phyloP scores from a whole-genome alignment of 2,329 filamentous ascomycete genomes.

The Drechslerella stenobrocha region DNA sequence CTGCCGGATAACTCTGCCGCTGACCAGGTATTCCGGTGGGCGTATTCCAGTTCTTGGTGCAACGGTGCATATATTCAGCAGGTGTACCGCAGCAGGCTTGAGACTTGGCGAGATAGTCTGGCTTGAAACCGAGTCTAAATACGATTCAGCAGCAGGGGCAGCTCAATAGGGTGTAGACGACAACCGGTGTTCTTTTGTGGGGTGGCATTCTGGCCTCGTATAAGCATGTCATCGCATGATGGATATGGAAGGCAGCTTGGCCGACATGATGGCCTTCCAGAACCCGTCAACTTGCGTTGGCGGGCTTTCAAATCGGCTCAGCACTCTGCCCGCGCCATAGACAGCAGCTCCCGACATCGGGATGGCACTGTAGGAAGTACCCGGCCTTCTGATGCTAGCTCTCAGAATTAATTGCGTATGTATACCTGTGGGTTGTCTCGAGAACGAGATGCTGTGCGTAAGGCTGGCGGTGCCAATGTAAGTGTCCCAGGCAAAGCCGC shows the following conservation, averaged over 20 bases:
- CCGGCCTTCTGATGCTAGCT: background rate
- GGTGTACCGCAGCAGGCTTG: background rate
- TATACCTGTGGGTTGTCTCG: too few relatives aligned
- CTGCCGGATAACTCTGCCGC: background rate
- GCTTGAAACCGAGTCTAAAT: background rate
- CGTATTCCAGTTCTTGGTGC: background rate
- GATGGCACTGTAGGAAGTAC: background rate
- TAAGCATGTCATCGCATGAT: background rate
- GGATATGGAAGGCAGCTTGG: background rate
- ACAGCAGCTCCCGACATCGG: background rate
- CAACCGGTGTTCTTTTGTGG: background rate
- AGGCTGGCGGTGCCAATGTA: too few relatives aligned
- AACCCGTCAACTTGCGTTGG: background rate
- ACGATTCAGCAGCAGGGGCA: constrained; percentile 7
- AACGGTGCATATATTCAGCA: background rate
- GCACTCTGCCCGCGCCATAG: too few relatives aligned
- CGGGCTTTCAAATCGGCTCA: too few relatives aligned
- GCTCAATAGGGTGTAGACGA: background rate
- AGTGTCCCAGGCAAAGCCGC: too few relatives aligned
- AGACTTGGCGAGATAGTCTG: background rate
- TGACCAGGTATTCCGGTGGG: background rate
- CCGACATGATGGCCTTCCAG: too few relatives aligned
- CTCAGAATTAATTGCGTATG: too few relatives aligned
- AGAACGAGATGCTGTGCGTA: too few relatives aligned
- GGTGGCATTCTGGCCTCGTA: background rate